phyloP scores from a whole-genome alignment of 108 stramenopile species.

The Cyclostephanos tholiformis region DNA sequence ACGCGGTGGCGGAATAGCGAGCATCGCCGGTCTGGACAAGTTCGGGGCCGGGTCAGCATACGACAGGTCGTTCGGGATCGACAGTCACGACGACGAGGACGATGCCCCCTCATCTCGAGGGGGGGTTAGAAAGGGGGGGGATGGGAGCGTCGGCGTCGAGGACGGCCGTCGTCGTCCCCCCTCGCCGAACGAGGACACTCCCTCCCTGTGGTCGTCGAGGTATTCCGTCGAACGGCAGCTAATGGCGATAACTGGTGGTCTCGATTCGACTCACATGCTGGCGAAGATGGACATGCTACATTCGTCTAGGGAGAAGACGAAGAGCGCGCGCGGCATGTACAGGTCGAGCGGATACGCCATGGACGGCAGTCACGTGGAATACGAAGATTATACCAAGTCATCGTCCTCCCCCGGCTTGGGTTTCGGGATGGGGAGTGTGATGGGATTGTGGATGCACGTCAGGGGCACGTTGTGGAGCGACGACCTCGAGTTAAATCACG shows the following conservation, averaged over 20 bases:
- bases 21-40: conserved; percentile 42
- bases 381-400: conserved; percentile 30
- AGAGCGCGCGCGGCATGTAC: conserved; percentile 46
- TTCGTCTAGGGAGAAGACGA: conserved; percentile 37
- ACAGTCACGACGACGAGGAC: conserved; percentile 42
- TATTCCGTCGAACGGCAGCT: conserved; percentile 63
- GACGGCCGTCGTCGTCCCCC: too few species aligned
- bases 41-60: conserved; percentile 8
- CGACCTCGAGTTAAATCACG: conserved; percentile 34
- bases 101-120: not conserved
- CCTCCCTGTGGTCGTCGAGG: conserved; percentile 61
- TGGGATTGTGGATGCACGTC: conserved; percentile 40
- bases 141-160: not conserved
- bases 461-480: conserved; percentile 54
- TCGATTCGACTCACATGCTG: conserved; percentile 34
- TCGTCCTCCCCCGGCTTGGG: conserved; percentile 15
- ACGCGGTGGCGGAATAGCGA: not conserved
- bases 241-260: conserved; percentile 53
- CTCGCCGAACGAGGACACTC: conserved; percentile 22
- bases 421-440: not conserved
- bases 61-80: conserved; percentile 17
- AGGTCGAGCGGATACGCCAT: conserved; percentile 35
- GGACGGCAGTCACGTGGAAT: conserved; percentile 47
- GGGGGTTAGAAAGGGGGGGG: not conserved
- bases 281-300: conserved; percentile 49